Percentiles rank a stretch among this genome's conserved stretches.
Conservation (phyloP, 2,329 filamentous ascomycete genomes). For the Geosmithia morbida region DNA sequence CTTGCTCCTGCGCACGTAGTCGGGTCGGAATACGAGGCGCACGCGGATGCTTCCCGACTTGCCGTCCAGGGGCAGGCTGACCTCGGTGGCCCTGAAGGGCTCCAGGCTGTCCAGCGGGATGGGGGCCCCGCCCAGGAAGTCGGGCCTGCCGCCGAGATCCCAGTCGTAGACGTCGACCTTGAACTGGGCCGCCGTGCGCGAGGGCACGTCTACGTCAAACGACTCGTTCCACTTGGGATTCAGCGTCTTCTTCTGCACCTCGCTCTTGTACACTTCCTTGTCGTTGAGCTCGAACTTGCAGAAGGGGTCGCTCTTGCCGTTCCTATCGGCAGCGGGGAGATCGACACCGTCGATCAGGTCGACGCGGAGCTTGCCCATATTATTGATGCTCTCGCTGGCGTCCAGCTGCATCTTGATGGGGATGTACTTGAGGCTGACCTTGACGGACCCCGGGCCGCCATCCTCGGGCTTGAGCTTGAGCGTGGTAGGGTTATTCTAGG, state of each 20-base stretch:
- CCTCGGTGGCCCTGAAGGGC: conserved; percentile 69
- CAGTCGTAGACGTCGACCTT: conserved; percentile 79
- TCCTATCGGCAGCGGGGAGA: conserved; percentile 86
- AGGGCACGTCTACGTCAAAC: conserved; percentile 74
- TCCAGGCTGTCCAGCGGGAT: conserved; percentile 72
- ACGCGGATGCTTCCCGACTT: conserved; percentile 76
- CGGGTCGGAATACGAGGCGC: conserved; percentile 80
- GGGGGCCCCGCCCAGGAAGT: conserved; percentile 64
- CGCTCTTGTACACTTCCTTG: conserved; percentile 86
- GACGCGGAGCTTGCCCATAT: conserved; percentile 91
- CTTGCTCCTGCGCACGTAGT: conserved; percentile 74
- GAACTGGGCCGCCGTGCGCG: conserved; percentile 75
- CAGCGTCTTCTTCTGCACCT: conserved; percentile 91
- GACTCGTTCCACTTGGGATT: conserved; percentile 93
- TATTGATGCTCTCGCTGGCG: conserved; percentile 94
- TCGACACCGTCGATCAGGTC: conserved; percentile 77
- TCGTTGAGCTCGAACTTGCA: conserved; percentile 89
- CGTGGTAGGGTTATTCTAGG: conserved; percentile 73
- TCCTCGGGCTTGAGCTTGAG: conserved; percentile 68
- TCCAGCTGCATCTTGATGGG: conserved; percentile 90
- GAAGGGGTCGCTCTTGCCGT: conserved; percentile 94
- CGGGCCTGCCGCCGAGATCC: conserved; percentile 91
- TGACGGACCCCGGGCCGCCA: conserved; percentile 54
- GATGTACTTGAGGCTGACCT: conserved; percentile 86
- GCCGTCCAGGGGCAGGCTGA: conserved; percentile 64